Evolutionary conservation across 441 rosid genomes (phyloP).

Genomic region (Eutrema salsugineum): DNA sequence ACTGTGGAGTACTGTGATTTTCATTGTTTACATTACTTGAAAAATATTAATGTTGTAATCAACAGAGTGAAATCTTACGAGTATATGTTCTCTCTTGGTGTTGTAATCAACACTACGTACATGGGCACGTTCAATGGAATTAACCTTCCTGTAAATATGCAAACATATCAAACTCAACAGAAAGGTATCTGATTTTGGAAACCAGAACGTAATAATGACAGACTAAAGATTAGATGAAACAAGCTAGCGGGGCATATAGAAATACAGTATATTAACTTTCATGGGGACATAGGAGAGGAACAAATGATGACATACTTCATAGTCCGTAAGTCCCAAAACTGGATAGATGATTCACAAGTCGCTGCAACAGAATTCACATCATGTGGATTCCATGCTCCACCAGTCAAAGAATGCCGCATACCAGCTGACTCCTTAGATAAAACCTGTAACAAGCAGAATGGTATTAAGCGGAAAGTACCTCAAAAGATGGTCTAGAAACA

Average conservation of each 20-base stretch:
- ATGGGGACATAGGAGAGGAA: conserved; percentile 13
- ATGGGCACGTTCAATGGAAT: conserved; percentile 62
- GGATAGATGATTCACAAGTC: conserved; percentile 77
- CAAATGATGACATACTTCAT: conserved; percentile 57
- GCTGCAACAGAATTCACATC: conserved; percentile 71
- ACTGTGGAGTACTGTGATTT: background rate
- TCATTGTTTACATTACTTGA: background rate
- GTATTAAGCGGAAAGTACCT: background rate
- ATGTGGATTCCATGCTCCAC: conserved; percentile 97
- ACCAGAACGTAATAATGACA: background rate
- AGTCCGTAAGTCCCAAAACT: conserved; percentile 79
- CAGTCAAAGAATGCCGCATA: conserved; percentile 72
- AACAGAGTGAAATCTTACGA: conserved; percentile 43
- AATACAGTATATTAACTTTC: background rate
- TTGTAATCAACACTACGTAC: conserved; percentile 67
- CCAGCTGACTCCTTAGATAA: conserved; percentile 83
- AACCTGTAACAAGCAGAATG: conserved; percentile 42
- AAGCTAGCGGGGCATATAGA: background rate
- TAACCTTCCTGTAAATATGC: conserved; percentile 57
- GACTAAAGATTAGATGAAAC: conserved; percentile 3
- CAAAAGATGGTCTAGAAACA: background rate
- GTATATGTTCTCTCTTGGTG: conserved; percentile 51
- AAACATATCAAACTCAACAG: conserved; percentile 6
- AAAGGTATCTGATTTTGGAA: background rate
- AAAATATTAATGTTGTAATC: background rate